phyloP scores from a whole-genome alignment of 768 basidiomycete species.

The Coprinopsis cinerea region DNA sequence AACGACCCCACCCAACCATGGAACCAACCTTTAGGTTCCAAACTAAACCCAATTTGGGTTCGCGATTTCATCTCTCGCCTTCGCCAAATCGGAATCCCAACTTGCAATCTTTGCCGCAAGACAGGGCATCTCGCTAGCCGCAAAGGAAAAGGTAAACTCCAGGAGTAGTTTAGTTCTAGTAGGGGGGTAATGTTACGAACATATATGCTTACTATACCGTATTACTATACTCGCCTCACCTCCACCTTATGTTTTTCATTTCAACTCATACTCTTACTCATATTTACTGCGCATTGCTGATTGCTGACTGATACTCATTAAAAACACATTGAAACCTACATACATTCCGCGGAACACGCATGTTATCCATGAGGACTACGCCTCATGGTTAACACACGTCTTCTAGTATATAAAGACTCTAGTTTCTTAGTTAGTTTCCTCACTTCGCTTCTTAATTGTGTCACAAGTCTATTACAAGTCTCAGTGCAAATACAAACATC shows the following conservation, averaged over 20 bases:
- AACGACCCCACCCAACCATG: too few species aligned
- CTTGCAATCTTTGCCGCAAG: not conserved
- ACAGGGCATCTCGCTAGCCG: not conserved
- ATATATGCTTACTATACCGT: conserved; percentile 1
- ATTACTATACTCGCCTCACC: not conserved
- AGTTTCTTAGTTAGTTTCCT: not conserved
- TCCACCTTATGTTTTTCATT: not conserved
- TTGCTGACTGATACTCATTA: not conserved
- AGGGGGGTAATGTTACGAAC: conserved; percentile 1
- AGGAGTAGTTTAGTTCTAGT: not conserved
- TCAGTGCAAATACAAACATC: too few species aligned
- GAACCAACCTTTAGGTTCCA: too few species aligned
- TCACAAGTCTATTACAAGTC: too few species aligned
- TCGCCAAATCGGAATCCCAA: not conserved
- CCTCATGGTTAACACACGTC: not conserved
- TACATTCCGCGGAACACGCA: not conserved
- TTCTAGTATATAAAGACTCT: not conserved
- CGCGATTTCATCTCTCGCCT: too few species aligned
- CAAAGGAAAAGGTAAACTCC: not conserved
- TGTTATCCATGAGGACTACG: not conserved
- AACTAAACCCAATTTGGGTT: too few species aligned
- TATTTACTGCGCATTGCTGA: not conserved
- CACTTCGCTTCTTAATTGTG: not conserved
- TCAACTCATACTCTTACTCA: not conserved
- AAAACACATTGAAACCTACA: too few species aligned